Conservation (phyloP, 805 yeast genomes). For the Candida berthetii region DNA sequence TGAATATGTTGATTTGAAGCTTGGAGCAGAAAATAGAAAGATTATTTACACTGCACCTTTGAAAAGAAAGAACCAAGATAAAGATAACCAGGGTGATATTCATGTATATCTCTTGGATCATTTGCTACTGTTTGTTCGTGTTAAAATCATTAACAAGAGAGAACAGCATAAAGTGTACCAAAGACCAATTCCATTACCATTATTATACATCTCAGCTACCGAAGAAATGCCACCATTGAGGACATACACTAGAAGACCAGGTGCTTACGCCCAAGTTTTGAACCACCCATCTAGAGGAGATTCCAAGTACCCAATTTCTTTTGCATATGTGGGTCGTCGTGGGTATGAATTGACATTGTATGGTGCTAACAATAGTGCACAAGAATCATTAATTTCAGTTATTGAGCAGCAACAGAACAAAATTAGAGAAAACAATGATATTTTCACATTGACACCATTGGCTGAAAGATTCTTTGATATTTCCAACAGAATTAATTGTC, state of each 20-base stretch:
- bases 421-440: constrained; percentile 65
- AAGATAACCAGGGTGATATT: constrained; percentile 68
- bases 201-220: constrained; percentile 66
- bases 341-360: constrained; percentile 38
- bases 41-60: constrained; percentile 75
- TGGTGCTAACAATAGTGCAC: constrained; percentile 44
- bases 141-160: constrained; percentile 80
- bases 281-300: constrained; percentile 14
- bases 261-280: constrained; percentile 21
- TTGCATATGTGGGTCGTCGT: constrained; percentile 42
- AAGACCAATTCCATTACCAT: constrained; percentile 77
- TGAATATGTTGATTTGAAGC: constrained; percentile 79
- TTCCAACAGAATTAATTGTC: constrained; percentile 77
- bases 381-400: constrained; percentile 75
- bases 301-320: constrained; percentile 37
- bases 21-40: constrained; percentile 75
- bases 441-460: constrained; percentile 70
- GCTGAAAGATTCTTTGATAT: constrained; percentile 73
- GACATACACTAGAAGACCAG: constrained; percentile 28
- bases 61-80: constrained; percentile 70
- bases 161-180: constrained; percentile 90
- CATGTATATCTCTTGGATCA: constrained; percentile 88
- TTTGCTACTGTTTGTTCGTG: constrained; percentile 76
- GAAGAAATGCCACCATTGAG: constrained; percentile 71
- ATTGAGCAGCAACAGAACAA: constrained; percentile 74